Conservation (phyloP, 345 rosid species). For the sweet orange (Citrus sinensis) region DNA sequence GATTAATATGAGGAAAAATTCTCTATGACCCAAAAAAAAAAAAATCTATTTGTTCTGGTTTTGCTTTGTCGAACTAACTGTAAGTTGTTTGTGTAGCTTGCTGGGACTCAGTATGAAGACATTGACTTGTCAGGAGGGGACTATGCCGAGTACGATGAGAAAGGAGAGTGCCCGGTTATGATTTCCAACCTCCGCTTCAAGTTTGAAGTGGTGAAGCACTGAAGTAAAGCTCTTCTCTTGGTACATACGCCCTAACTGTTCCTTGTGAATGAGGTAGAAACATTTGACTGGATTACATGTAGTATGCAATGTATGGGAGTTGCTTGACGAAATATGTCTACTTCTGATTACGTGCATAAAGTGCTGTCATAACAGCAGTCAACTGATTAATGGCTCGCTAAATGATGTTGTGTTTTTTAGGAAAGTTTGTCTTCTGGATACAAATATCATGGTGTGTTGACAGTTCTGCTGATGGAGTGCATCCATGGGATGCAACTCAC, state of each 20-base stretch:
- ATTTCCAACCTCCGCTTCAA: conserved; percentile 68
- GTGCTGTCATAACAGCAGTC: neutral
- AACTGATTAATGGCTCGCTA: neutral
- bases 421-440: neutral
- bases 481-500: neutral
- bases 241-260: conserved; percentile 23
- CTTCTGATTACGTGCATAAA: conserved; percentile 3
- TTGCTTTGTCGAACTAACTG: conserved; percentile 3
- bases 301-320: neutral
- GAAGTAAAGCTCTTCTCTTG: conserved; percentile 31
- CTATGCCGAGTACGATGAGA: conserved; percentile 74
- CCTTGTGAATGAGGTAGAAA: conserved; percentile 16
- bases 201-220: conserved; percentile 62
- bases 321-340: neutral
- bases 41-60: neutral
- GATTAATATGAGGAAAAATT: too few species aligned
- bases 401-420: neutral
- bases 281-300: neutral
- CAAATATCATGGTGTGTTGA: neutral
- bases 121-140: conserved; percentile 79
- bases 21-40: too few species aligned
- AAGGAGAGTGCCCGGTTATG: conserved; percentile 84
- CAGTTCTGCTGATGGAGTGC: neutral
- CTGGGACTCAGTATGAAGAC: conserved; percentile 61
- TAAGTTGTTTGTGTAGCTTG: conserved; percentile 31